Percentiles rank a stretch among this genome's conserved stretches.
These are phyloP conservation scores for Metschnikowia baotianmanensis DNA, from an alignment of 805 yeast genomes.

Conservation along the genomic window DNA sequence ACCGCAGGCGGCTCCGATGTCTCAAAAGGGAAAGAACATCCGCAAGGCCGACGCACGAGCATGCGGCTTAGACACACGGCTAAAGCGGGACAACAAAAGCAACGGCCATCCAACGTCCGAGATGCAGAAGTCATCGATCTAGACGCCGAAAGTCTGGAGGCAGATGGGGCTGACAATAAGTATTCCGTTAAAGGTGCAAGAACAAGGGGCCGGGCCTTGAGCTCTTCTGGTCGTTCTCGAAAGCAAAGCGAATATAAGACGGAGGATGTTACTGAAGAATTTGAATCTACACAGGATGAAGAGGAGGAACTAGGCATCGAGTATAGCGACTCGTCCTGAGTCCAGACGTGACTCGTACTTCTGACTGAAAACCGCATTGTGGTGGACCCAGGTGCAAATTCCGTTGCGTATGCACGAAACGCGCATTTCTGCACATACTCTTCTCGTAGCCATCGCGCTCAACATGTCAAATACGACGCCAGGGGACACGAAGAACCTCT, in stretches of 20 bases:
- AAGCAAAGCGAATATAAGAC: not conserved
- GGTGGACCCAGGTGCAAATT: not conserved
- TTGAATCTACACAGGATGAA: slow-evolving; percentile 14
- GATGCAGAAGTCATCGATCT: not conserved
- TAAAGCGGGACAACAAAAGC: not conserved
- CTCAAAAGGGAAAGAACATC: slow-evolving; percentile 2
- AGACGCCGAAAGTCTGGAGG: not conserved
- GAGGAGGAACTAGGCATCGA: slow-evolving; percentile 22
- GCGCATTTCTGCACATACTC: slow-evolving; percentile 1
- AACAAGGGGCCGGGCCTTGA: too few relatives aligned
- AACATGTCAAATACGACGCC: not conserved
- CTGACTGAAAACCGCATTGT: not conserved
- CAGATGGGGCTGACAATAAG: not conserved
- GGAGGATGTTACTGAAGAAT: too few relatives aligned
- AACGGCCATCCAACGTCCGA: not conserved
- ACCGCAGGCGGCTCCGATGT: not conserved
- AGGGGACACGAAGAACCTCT: not conserved
- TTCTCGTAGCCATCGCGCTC: too few relatives aligned
- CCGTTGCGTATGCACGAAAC: slow-evolving; percentile 1
- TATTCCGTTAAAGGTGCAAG: not conserved
- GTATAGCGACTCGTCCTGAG: slow-evolving; percentile 15
- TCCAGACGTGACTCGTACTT: too few relatives aligned
- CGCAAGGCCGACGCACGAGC: slow-evolving; percentile 4
- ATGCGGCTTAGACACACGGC: slow-evolving; percentile 1
- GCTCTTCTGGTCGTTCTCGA: too few relatives aligned